These are phyloP conservation scores for Avena eriantha DNA, from an alignment of 176 grass and related monocot species.

Conservation along the genomic window DNA sequence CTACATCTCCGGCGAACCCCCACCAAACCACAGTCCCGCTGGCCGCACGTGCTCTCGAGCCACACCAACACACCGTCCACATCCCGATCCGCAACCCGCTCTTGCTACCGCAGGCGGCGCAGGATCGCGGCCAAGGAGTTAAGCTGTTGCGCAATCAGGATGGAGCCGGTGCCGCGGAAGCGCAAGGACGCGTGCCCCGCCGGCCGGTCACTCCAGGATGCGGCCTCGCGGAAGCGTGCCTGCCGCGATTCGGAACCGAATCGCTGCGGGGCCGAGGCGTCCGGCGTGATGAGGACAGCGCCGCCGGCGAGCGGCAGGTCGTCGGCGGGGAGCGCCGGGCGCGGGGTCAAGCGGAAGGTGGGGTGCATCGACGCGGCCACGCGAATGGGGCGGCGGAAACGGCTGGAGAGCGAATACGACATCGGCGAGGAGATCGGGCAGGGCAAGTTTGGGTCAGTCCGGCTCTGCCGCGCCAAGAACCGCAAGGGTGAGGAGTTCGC, in stretches of 20 bases:
- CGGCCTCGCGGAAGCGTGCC: conserved; percentile 45
- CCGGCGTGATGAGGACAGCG: conserved; percentile 49
- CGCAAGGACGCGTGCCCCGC: conserved; percentile 62
- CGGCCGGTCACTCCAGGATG: conserved; percentile 47
- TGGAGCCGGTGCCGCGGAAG: conserved; percentile 73
- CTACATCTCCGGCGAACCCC: background rate
- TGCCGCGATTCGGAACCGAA: conserved; percentile 30
- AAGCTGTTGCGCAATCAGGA: background rate
- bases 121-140: too few species aligned
- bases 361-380: conserved; percentile 84
- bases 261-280: background rate
- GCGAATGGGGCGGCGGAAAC: conserved; percentile 73
- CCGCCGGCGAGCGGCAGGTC: conserved; percentile 53
- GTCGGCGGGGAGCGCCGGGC: conserved; percentile 51
- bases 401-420: conserved; percentile 74
- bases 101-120: background rate
- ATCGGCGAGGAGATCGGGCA: conserved; percentile 76
- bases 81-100: background rate
- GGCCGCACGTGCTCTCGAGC: background rate
- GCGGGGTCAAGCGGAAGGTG: conserved; percentile 84
- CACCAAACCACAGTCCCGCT: background rate
- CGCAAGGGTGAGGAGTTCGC: conserved; percentile 60
- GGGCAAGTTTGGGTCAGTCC: conserved; percentile 91
- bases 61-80: background rate
- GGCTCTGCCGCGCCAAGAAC: conserved; percentile 70